These are phyloP conservation scores for Oemleria cerasiformis DNA, from an alignment of 306 rosid species.

Conservation along the genomic window DNA sequence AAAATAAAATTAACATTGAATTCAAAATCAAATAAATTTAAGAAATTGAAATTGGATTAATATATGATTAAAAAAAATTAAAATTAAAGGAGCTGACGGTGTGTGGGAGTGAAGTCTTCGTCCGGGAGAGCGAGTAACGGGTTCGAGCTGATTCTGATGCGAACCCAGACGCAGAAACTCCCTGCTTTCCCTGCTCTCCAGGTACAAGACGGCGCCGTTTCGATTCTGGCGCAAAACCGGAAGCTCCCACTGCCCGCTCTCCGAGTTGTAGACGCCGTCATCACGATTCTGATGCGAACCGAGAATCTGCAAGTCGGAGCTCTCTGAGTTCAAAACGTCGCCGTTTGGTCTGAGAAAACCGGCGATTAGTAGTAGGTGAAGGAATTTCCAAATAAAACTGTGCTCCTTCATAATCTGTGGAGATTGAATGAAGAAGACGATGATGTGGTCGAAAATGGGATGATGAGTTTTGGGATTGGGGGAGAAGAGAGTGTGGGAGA, in stretches of 20 bases:
- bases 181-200: conserved; percentile 9
- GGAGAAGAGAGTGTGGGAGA: conserved; percentile 23
- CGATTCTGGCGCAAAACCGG: not conserved
- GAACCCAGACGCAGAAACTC: conserved; percentile 18
- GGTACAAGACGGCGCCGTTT: conserved; percentile 1
- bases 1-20: not conserved
- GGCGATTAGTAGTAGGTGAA: conserved; percentile 6
- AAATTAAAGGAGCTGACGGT: conserved; percentile 34
- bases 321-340: not conserved
- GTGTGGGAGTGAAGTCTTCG: conserved; percentile 55
- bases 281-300: not conserved
- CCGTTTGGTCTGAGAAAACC: not conserved
- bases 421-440: not conserved
- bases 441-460: not conserved
- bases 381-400: not conserved
- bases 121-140: conserved; percentile 24
- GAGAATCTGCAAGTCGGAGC: not conserved
- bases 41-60: not conserved
- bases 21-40: not conserved
- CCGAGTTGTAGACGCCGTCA: not conserved
- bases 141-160: not conserved
- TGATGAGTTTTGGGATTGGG: not conserved
- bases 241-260: not conserved
- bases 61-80: not conserved
- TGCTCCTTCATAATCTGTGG: conserved; percentile 27